Base-by-base conservation (phyloP, 495 filamentous ascomycete species). In the Immersiella caudata region DNA sequence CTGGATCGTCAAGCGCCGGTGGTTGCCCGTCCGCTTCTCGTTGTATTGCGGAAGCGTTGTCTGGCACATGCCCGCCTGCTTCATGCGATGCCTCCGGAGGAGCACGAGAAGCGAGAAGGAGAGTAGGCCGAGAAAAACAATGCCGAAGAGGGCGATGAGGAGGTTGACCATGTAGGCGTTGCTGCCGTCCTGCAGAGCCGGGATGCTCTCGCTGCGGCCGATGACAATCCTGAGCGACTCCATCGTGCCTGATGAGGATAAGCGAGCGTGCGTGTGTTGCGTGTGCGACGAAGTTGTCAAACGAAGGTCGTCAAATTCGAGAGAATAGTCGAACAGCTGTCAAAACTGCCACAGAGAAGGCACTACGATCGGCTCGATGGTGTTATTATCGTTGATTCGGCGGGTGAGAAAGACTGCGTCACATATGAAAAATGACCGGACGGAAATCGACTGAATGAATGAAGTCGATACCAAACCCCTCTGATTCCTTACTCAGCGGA, bases 121-220 rank as follows among this genome's bases (percentile, higher is more conserved):
- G 52, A 85, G 69, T 60, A 96, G 81, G 55, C 82, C 87, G 71
- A 92, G 74, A 67, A 93, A 83, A 70, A 93, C 76, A 29, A 99
- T 82, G 68, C 90, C 88, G 63, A 98, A 80, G 18, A 98, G 88
- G 33, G 87, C 85, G 72, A 97, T 92, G 69, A 94, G 80, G 40
- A 95, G 86, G 71, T 90, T 88, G 75, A 91, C 80, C 76, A 90
- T 86, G 11, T 70, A 77, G 71, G 79, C 78, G 65, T 78, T 77
- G 68, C 79, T 79, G 74, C 79, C 77, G 50, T 70, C 69, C 66
- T 78, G 65, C 68, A 85, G 78, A 56, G 77, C 66, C 29, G 72
- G 67, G 68, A 78, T 78, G 29, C 29, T 33, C 78, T 80, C 79
- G 64, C 90, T 85, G 73, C 79, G 72, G 14, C 11, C 40, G 70